Base-by-base conservation (phyloP, 2,329 filamentous ascomycete genomes). In the Pseudopithomyces maydicus region DNA sequence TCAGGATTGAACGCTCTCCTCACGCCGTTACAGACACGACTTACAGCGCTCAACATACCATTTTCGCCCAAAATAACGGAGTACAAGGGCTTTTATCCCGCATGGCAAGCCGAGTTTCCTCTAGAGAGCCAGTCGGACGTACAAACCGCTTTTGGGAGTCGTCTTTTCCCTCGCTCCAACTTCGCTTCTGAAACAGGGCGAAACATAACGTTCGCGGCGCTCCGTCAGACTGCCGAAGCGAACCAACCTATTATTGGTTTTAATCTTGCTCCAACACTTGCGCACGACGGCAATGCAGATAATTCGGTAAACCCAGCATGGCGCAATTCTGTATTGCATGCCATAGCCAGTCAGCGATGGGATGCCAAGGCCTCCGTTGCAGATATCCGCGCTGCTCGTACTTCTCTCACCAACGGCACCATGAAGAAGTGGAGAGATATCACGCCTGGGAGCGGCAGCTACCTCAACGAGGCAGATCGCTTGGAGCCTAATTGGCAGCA, bases 381-480 rank as follows among this genome's bases (percentile, higher is more conserved):
- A 0, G 56, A 59, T 3, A 63, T 69, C 39, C 35, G 62, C 7
- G 46, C 61, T 29, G 58, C 57, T 12, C 45, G 63, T 0, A 55
- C 43, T 8, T 32, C 62, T 0, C 60, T 69, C 20, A 68, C 65
- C 1, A 69, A 65, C 23, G 62, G 58, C 8, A 68, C 63, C 5
- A 64, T 69, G 65, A 54, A 64, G 52, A 64, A 62, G 50, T 69
- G 65, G 65, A 63, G 68, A 14, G 64, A 67, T 35, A 36, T 69
- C 11, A 63, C 64, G 10, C 63, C 64, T 1, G 58, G 63, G 1
- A 65, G 57, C 10, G 73, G 71, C 1, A 64, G 66, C 1, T 76
- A 77, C 55, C 14, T 74, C 41, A 77, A 77, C 48, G 69, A 73
- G 52, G 74, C 73, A 2, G 69, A 77, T 64, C 63, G 68, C 1